Percentiles rank a stretch among this genome's conserved stretches.
Conservation (phyloP, 192 early-diverging fungal species). For the Coemansia sp. region DNA sequence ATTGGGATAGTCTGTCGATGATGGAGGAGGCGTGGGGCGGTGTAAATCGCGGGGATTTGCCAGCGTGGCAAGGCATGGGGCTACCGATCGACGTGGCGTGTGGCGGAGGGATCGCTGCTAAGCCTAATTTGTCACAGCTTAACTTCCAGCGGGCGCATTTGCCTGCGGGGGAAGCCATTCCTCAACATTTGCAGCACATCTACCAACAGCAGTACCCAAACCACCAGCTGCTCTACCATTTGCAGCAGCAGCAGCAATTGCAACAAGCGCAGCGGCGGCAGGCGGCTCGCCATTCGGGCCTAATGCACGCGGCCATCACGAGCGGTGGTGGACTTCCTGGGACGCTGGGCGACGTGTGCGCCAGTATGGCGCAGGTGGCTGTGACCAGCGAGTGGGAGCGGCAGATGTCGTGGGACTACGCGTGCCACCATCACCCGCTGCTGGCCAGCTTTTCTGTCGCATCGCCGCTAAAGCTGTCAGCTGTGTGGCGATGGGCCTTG, state of each 20-base stretch:
- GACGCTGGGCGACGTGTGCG: slow-evolving; percentile 11
- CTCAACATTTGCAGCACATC: slow-evolving; percentile 17
- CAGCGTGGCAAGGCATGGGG: slow-evolving; percentile 25
- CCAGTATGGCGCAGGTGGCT: slow-evolving; percentile 18
- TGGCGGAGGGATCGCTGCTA: slow-evolving; percentile 2
- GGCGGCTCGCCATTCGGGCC: not conserved
- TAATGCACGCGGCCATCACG: not conserved
- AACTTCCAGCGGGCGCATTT: slow-evolving; percentile 5
- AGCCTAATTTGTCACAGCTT: not conserved
- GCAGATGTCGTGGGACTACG: slow-evolving; percentile 46
- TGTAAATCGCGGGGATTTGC: slow-evolving; percentile 25
- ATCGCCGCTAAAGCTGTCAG: slow-evolving; percentile 23
- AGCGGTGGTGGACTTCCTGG: slow-evolving; percentile 1
- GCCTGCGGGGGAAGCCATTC: not conserved
- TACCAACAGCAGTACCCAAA: slow-evolving; percentile 11
- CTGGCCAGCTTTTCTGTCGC: slow-evolving; percentile 40
- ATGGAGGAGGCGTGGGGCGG: slow-evolving; percentile 35
- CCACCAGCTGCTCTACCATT: not conserved
- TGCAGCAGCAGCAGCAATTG: slow-evolving; percentile 16
- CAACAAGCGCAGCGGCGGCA: slow-evolving; percentile 1
- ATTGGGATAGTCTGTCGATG: slow-evolving; percentile 52
- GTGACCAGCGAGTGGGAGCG: slow-evolving; percentile 24
- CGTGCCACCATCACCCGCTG: slow-evolving; percentile 41
- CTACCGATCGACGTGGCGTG: slow-evolving; percentile 19
- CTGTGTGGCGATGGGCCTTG: slow-evolving; percentile 37